Conservation (phyloP, 352 stramenopile genomes). For the Pythium brassicae region DNA sequence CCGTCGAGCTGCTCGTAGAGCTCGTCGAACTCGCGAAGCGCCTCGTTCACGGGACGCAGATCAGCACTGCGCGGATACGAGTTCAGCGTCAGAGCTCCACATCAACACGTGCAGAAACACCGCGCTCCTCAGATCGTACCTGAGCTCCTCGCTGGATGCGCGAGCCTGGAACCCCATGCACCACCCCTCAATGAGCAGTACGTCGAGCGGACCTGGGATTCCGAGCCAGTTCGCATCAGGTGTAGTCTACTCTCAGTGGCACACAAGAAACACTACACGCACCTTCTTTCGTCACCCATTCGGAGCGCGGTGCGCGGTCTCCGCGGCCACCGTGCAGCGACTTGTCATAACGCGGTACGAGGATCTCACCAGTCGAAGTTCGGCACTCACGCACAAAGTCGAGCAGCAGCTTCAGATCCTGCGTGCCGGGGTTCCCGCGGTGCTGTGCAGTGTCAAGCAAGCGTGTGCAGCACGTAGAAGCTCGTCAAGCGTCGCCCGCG, state of each 20-base stretch:
- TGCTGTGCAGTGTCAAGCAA: slow-evolving; percentile 27
- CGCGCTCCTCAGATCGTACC: slow-evolving; percentile 14
- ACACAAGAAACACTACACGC: too few species aligned
- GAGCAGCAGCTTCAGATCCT: slow-evolving; percentile 68
- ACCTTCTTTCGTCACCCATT: slow-evolving; percentile 67
- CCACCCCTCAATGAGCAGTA: slow-evolving; percentile 84
- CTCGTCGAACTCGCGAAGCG: slow-evolving; percentile 51
- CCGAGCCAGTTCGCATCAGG: too few species aligned
- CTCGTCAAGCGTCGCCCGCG: too few species aligned
- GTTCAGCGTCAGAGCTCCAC: neutral
- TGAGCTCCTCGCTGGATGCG: slow-evolving; percentile 25
- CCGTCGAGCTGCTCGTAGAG: slow-evolving; percentile 67
- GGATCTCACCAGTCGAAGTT: slow-evolving; percentile 30
- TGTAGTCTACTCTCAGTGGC: too few species aligned
- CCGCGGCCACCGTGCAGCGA: slow-evolving; percentile 65
- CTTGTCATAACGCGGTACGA: slow-evolving; percentile 78
- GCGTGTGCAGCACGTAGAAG: neutral
- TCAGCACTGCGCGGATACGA: slow-evolving; percentile 28
- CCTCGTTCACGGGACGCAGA: slow-evolving; percentile 62
- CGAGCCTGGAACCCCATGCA: slow-evolving; percentile 78
- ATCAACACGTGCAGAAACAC: neutral
- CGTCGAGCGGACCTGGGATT: slow-evolving; percentile 74
- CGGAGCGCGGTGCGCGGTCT: slow-evolving; percentile 47
- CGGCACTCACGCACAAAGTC: slow-evolving; percentile 60
- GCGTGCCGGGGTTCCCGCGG: slow-evolving; percentile 78